Evolutionary conservation across 2,329 filamentous ascomycete genomes (phyloP).

Genomic region (Aspergillus pseudoterreus): DNA sequence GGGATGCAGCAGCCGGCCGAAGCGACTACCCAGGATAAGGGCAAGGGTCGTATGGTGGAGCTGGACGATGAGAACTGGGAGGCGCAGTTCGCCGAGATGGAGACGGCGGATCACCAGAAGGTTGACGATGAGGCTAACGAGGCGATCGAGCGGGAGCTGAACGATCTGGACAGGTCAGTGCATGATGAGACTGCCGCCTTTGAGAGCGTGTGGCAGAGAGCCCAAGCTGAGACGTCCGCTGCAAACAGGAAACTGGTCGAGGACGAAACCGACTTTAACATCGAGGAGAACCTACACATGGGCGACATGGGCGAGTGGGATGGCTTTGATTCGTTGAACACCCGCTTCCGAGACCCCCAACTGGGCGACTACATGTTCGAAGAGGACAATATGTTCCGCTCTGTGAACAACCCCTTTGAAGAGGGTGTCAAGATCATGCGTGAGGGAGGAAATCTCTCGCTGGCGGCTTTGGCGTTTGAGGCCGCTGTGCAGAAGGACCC

Average conservation of each 20-base stretch:
- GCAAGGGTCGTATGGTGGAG: conserved; percentile 78
- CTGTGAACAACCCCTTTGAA: conserved; percentile 79
- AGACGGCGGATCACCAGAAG: conserved; percentile 52
- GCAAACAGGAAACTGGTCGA: conserved; percentile 57
- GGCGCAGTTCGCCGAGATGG: conserved; percentile 88
- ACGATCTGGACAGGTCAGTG: conserved; percentile 83
- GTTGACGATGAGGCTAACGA: conserved; percentile 63
- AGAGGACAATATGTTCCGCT: conserved; percentile 83
- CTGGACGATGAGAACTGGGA: conserved; percentile 94
- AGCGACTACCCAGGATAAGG: conserved; percentile 65
- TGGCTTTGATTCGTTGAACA: conserved; percentile 66
- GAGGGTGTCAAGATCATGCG: conserved; percentile 92
- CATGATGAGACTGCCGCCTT: conserved; percentile 71
- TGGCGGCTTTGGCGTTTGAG: conserved; percentile 92
- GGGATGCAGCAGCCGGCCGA: conserved; percentile 43
- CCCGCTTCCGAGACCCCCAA: conserved; percentile 69
- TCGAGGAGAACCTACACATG: conserved; percentile 49
- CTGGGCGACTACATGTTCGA: conserved; percentile 93
- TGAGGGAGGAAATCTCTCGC: conserved; percentile 86
- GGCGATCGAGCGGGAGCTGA: conserved; percentile 79
- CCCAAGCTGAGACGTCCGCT: conserved; percentile 42
- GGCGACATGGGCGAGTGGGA: conserved; percentile 80
- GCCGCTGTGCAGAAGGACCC: conserved; percentile 89
- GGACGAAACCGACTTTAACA: conserved; percentile 57
- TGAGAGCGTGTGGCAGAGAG: conserved; percentile 65